Evolutionary conservation across 1,284 basidiomycete species (phyloP).

Genomic region (Fomitopsis schrenkii): DNA sequence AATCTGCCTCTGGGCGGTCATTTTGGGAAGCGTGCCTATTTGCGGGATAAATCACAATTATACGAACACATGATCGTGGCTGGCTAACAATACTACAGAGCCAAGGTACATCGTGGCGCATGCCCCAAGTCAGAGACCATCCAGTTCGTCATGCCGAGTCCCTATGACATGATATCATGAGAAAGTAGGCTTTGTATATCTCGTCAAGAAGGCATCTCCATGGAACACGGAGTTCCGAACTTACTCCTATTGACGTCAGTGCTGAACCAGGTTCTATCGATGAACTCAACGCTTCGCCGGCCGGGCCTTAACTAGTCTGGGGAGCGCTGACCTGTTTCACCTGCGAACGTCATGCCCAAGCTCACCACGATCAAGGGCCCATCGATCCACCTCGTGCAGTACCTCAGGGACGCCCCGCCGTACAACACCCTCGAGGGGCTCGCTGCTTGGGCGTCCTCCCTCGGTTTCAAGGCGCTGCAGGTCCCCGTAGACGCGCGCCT

Average conservation of each 20-base stretch:
- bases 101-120: too few species aligned
- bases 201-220: neutral
- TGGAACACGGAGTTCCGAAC: neutral
- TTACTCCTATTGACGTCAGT: neutral
- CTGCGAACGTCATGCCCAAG: neutral
- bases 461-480: neutral
- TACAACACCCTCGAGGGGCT: slow-evolving; percentile 1
- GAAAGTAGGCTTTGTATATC: neutral
- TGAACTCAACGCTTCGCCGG: neutral
- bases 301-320: neutral
- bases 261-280: neutral
- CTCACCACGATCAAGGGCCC: slow-evolving; percentile 2
- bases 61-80: too few species aligned
- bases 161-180: neutral
- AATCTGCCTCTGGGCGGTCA: too few species aligned
- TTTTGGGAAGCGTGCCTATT: too few species aligned
- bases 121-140: neutral
- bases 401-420: neutral
- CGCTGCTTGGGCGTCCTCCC: neutral
- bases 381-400: slow-evolving; percentile 1
- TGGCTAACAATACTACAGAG: too few species aligned
- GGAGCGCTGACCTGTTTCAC: neutral
- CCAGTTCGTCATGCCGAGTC: neutral
- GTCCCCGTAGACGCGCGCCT: neutral
- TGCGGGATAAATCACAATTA: too few species aligned